Base-by-base conservation (phyloP, 495 filamentous ascomycete species). In the Terfezia boudieri region DNA sequence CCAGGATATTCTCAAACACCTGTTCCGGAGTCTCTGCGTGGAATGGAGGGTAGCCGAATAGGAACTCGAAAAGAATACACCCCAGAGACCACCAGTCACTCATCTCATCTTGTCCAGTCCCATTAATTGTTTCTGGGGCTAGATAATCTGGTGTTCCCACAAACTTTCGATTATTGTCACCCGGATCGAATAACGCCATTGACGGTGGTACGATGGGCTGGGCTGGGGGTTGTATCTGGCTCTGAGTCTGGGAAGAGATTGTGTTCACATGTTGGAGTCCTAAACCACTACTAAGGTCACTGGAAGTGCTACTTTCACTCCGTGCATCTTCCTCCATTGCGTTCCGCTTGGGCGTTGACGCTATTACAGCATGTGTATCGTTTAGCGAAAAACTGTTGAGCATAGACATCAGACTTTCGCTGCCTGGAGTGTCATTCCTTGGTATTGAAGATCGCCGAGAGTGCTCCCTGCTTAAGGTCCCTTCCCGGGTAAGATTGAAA, bases 11-110 rank as follows among this genome's bases (percentile, higher is more conserved):
- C 58, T 94, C 86, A 62, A 98, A 98, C 10, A 98, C 92, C 61
- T 89, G 74, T 55, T 98, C 92, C 0, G 90, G 90, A 43, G 86
- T 84, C 16, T 72, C 72, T 7, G 85, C 90, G 64, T 98, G 86
- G 68, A 98, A 98, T 20, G 90, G 90, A 1, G 90, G 90, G 68
- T 84, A 75, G 53, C 90, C 83, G 64, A 83, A 96, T 17, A 98
- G 70, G 57, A 94, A 95, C 60, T 98, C 90, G 64, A 95, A 98
- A 68, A 96, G 71, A 56, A 98, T 96, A 61, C 90, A 96, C 2
- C 90, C 90, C 49, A 98, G 71, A 8, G 90, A 96, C 90, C 90
- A 98, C 90, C 90, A 98, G 76, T 98, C 90, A 66, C 90, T 95
- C 59, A 87, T 88, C 65, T 96, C 87, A 65, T 98, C 90, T 68